Percentiles rank a stretch among this genome's conserved stretches.
Evolutionary conservation across 2,329 filamentous ascomycete species (phyloP).

Genomic region (Falciphora oryzae): DNA sequence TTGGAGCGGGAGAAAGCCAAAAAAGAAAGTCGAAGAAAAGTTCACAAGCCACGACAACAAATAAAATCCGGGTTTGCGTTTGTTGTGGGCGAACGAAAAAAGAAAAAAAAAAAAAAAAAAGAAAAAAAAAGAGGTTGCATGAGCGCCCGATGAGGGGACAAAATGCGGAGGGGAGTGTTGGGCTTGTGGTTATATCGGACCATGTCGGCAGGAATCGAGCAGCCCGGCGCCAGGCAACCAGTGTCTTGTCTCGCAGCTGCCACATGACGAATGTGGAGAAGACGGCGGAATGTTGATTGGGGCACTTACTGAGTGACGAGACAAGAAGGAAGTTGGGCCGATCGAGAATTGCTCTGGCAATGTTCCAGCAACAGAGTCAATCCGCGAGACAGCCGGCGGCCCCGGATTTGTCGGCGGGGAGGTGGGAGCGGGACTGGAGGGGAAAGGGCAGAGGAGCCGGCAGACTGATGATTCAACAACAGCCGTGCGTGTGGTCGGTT

Average conservation of each 20-base stretch:
- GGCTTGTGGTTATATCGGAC: neutral
- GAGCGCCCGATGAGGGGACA: neutral
- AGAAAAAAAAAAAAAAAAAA: no score
- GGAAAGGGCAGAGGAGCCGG: neutral
- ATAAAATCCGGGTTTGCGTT: no score
- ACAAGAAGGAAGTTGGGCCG: slow-evolving; percentile 6
- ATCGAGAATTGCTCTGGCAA: slow-evolving; percentile 22
- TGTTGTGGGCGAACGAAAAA: no score
- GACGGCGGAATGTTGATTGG: slow-evolving; percentile 5
- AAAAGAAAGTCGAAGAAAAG: neutral
- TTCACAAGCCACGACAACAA: neutral
- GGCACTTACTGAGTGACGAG: slow-evolving; percentile 15
- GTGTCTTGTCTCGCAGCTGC: slow-evolving; percentile 9
- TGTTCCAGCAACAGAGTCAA: slow-evolving; percentile 26
- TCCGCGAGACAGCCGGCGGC: slow-evolving; percentile 4
- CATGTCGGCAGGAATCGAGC: neutral
- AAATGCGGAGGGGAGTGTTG: neutral
- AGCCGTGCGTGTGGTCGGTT: neutral
- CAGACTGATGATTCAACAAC: neutral
- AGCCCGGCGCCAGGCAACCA: neutral
- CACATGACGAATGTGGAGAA: neutral
- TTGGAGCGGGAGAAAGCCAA: neutral
- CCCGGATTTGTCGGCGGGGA: neutral
- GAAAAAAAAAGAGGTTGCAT: no score
- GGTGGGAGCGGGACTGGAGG: neutral